Evolutionary conservation across 495 filamentous ascomycete genomes (phyloP), one percentile per base, ranked within the genome.

Genomic region (Penicillium daleae): DNA sequence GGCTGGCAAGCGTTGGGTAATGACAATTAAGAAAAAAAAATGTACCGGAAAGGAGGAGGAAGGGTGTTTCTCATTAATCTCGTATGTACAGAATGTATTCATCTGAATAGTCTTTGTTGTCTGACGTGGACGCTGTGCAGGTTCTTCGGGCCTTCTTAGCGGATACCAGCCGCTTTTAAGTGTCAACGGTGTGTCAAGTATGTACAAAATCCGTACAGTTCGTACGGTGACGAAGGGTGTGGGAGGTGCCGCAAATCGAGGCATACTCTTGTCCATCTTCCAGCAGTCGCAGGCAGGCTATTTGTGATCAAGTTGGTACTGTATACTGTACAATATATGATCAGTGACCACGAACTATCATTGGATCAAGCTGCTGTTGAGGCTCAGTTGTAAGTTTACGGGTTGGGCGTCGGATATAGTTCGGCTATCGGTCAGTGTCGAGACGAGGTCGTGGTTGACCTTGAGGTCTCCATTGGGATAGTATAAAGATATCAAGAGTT

Each of bases 11-110:
- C 27, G 39, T 50, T 51, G 35, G 29, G 48, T 39, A 39, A 39
- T 39, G 35, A 17, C 17, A 39, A 39, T 39, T 15, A 42, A 35
- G 40, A 37, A 53, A 44, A 31, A 39, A 26, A 59, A 58, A 59
- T 59, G 56, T 59, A 55, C 60, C 60, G 60, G 56, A 51, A 22
- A 57, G 39, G n/a, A 19, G n/a, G n/a, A 24, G 42, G 9, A 46
- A 1, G 4, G 8, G 6, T 44, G 35, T n/a, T 57, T 9, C 46
- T 21, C 29, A 31, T 31, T 31, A 31, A 31, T 31, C n/a, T 31
- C 29, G 29, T 31, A 31, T 31, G 29, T 31, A 31, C n/a, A n/a
- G n/a, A n/a, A n/a, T 31, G 29, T 31, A 31, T 31, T 31, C 3
- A 31, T 31, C 29, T 31, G 3, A 7, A 31, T 31, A 29, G 12